phyloP scores from a whole-genome alignment of 345 rosid genomes.

The Salix caprea region DNA sequence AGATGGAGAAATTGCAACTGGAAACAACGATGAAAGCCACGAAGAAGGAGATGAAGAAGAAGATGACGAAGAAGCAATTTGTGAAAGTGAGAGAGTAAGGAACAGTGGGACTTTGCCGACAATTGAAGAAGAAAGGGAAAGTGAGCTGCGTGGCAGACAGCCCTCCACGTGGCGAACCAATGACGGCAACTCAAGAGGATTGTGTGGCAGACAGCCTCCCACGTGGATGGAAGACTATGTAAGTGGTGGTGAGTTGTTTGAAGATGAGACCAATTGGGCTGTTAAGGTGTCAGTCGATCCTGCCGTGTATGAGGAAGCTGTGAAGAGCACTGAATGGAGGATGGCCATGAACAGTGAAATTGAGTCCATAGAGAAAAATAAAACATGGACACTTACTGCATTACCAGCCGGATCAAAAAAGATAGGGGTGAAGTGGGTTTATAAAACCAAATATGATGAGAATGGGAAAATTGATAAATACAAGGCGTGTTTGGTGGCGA shows the following conservation, averaged over 20 bases:
- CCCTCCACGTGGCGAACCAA: no score
- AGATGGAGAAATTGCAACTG: no score
- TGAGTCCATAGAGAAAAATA: not conserved
- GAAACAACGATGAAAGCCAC: no score
- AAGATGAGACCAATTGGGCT: not conserved
- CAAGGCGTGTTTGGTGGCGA: not conserved
- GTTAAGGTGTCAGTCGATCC: not conserved
- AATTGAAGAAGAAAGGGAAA: not conserved
- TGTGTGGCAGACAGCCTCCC: not conserved
- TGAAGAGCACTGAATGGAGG: no score
- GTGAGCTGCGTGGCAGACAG: no score
- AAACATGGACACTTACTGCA: not conserved
- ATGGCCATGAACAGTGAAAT: not conserved
- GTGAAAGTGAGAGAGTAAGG: no score
- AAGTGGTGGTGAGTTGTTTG: not conserved
- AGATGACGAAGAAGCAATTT: no score
- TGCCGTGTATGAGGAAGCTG: not conserved
- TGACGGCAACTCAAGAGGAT: not conserved
- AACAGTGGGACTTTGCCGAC: no score
- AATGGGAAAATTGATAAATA: not conserved
- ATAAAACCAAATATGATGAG: not conserved
- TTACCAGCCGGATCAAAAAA: not conserved
- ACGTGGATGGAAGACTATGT: not conserved
- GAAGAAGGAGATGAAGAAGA: no score
- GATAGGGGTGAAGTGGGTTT: not conserved